A percentile compares a stretch with the other conserved stretches of the same genome.
Conservation (phyloP, 1,284 basidiomycete genomes). For the Apiotrichum domesticum region DNA sequence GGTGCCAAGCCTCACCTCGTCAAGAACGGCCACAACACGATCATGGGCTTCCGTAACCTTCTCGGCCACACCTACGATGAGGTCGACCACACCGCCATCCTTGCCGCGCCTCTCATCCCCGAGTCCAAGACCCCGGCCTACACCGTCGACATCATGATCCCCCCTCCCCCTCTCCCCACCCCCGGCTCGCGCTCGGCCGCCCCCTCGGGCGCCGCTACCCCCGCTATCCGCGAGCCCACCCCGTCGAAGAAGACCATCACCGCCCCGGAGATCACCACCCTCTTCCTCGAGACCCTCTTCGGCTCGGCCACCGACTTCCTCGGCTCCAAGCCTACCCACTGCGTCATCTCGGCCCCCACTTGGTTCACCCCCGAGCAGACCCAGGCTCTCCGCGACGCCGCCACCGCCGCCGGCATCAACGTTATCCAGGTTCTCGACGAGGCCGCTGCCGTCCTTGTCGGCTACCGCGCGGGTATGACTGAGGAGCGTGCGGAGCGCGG, state of each 20-base stretch:
- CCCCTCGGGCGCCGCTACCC: constrained; percentile 61
- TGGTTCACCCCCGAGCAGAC: constrained; percentile 68
- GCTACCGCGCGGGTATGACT: constrained; percentile 45
- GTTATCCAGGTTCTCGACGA: constrained; percentile 78
- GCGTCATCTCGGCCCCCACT: constrained; percentile 76
- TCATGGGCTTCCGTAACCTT: constrained; percentile 87
- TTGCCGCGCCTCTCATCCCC: constrained; percentile 55
- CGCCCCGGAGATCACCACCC: constrained; percentile 73
- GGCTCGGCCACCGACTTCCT: constrained; percentile 89
- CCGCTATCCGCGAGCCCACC: constrained; percentile 66
- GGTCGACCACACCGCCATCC: constrained; percentile 48
- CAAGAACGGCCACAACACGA: constrained; percentile 91
- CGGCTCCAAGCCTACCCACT: constrained; percentile 67
- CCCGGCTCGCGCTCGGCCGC: constrained; percentile 45
- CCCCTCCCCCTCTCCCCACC: constrained; percentile 62
- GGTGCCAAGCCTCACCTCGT: constrained; percentile 92
- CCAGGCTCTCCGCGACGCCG: constrained; percentile 65
- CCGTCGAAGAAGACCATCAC: constrained; percentile 70
- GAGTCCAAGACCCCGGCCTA: constrained; percentile 72
- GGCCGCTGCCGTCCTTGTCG: constrained; percentile 61
- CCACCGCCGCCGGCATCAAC: constrained; percentile 71
- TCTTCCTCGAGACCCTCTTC: constrained; percentile 80
- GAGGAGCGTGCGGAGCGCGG: constrained; percentile 45
- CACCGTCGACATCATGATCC: constrained; percentile 73
- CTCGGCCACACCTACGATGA: constrained; percentile 71